phyloP scores from a whole-genome alignment of 1,284 basidiomycete species.

The Heterobasidion occidentale region DNA sequence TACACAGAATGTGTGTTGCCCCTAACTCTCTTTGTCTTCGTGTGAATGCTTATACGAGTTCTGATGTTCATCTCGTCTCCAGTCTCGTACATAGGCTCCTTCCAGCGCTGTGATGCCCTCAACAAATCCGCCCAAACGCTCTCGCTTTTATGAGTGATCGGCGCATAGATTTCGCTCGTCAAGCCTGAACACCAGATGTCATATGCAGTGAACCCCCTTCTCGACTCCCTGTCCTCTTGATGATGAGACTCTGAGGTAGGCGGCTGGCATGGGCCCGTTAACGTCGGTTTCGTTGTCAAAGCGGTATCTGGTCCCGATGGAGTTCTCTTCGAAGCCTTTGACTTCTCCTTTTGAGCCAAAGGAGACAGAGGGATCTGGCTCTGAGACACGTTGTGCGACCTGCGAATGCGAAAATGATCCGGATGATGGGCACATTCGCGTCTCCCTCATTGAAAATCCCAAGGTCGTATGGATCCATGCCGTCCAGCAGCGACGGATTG shows the following conservation, averaged over 20 bases:
- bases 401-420: conserved; percentile 16
- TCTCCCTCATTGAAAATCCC: conserved; percentile 9
- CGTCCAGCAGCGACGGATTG: conserved; percentile 7
- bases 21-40: no score
- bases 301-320: no score
- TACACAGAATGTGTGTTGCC: no score
- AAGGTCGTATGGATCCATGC: conserved; percentile 14
- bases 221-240: neutral
- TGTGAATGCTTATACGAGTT: no score
- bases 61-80: neutral
- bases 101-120: neutral
- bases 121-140: neutral
- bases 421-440: conserved; percentile 13
- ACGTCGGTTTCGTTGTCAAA: no score
- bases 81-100: neutral
- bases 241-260: neutral
- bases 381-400: neutral
- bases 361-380: neutral
- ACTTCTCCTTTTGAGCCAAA: neutral
- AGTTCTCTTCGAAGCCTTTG: neutral
- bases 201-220: conserved; percentile 9
- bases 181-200: conserved; percentile 15
- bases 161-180: neutral
- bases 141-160: neutral
- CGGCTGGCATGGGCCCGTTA: neutral